phyloP scores from a whole-genome alignment of 768 basidiomycete species.

The Pisolithus microcarpus region DNA sequence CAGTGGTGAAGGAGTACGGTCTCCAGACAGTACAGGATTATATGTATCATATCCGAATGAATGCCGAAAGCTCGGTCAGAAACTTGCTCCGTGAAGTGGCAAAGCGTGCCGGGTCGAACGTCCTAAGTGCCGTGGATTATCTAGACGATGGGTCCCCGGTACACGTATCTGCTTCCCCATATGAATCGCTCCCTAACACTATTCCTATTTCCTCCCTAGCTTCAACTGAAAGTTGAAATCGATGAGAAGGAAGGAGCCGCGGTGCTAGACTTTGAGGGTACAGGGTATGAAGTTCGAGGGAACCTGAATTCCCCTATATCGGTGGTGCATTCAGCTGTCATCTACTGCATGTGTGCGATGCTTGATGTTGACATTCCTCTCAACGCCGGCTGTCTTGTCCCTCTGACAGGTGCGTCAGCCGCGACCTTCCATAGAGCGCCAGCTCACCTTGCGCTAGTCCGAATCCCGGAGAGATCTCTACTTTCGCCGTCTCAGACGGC shows the following conservation, averaged over 20 bases:
- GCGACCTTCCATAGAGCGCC: neutral
- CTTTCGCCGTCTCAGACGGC: conserved; percentile 79
- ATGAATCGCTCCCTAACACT: neutral
- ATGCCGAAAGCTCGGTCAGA: conserved; percentile 84
- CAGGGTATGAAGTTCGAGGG: conserved; percentile 76
- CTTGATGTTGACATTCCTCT: conserved; percentile 82
- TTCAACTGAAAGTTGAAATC: conserved; percentile 71
- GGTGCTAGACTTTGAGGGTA: conserved; percentile 77
- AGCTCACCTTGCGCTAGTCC: conserved; percentile 39
- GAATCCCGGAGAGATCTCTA: conserved; percentile 71
- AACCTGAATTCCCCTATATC: conserved; percentile 82
- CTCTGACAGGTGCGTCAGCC: conserved; percentile 55
- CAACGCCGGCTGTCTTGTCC: conserved; percentile 90
- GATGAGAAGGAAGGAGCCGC: conserved; percentile 69
- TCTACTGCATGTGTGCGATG: conserved; percentile 87
- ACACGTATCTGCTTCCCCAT: conserved; percentile 11
- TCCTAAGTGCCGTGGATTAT: conserved; percentile 71
- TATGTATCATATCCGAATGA: conserved; percentile 84
- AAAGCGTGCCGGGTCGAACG: conserved; percentile 55
- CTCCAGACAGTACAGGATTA: conserved; percentile 86
- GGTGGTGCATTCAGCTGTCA: conserved; percentile 81
- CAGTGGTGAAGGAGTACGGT: conserved; percentile 83
- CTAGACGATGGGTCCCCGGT: conserved; percentile 86
- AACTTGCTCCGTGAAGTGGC: conserved; percentile 72
- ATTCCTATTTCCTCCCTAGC: conserved; percentile 34